Evolutionary conservation across 257 asterid genomes (phyloP).

Genomic region (Leonotis leonurus): DNA sequence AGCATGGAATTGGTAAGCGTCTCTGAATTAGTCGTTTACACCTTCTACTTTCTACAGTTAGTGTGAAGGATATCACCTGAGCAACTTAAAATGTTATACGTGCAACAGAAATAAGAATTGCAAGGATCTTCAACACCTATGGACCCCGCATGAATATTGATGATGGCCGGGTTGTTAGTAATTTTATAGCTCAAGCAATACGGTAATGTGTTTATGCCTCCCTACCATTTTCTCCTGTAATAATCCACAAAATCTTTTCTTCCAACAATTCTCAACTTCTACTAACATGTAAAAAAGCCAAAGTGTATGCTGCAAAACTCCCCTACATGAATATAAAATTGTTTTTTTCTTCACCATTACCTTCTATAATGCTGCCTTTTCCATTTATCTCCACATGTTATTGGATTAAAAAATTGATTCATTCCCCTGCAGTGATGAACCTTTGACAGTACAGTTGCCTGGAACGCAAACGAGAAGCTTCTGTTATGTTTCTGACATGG

Average conservation of each 20-base stretch:
- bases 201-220: constrained; percentile 35
- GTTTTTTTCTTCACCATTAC: not conserved
- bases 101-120: constrained; percentile 78
- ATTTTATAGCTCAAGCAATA: constrained; percentile 88
- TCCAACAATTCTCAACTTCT: not conserved
- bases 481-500: constrained; percentile 57
- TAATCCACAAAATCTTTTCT: too few species aligned
- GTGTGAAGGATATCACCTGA: not conserved
- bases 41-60: not conserved
- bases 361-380: not conserved
- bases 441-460: constrained; percentile 84
- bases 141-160: constrained; percentile 98
- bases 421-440: constrained; percentile 52
- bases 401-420: not conserved
- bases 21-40: not conserved
- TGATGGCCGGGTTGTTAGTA: constrained; percentile 95
- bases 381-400: not conserved
- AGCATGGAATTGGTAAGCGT: constrained; percentile 80
- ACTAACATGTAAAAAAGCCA: not conserved
- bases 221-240: not conserved
- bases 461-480: constrained; percentile 89
- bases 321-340: too few species aligned
- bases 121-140: constrained; percentile 92
- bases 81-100: not conserved
- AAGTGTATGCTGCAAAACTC: too few species aligned